Evolutionary conservation across 345 rosid genomes (phyloP), one percentile per base, ranked within the genome.

Genomic region (Crucihimalaya himalaica): DNA sequence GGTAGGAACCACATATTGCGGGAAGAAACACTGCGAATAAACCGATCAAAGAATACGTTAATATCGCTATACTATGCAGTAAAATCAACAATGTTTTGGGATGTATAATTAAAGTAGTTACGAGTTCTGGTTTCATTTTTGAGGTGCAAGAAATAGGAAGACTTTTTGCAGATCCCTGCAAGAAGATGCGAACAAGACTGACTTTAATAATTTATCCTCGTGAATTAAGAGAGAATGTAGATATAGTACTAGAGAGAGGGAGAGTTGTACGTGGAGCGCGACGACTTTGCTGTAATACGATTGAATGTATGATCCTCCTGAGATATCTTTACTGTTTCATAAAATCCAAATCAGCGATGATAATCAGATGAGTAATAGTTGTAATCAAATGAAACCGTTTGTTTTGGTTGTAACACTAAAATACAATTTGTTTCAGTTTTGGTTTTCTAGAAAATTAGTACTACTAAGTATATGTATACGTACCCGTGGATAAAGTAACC

Each of bases 401-500:
- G 46, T 5, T 42, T 42, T 23, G 2, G 25, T 23, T 23, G 25
- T 23, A 23, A 23, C 25, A 23, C 25, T 23, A 23, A 23, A 23
- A 23, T 23, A 23, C 2, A 23, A 23, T 23, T 23, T 23, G 25
- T 48, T 12, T 3, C 10, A 11, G 27, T 25, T 51, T 12, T 21
- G 47, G 47, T 15, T 42, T 5, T 42, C 11, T 1, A 37, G 25
- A 23, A 23, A 23, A 23, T 23, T 23, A 23, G 25, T 23, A 23
- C 25, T 23, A 23, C 11, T 14, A 52, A 25, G 7, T 2, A 10
- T n/a, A n/a, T 18, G 27, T 14, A n/a, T 6, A 55, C 86, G 63
- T 84, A 94, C 97, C 73, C 87, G 62, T 89, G 86, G 79, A 94
- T 78, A 67, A 94, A 94, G 81, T 87, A 91, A 71, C 97, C 98